Evolutionary conservation across 179 eudicot genomes (phyloP).

Genomic region (Spinacia oleracea): DNA sequence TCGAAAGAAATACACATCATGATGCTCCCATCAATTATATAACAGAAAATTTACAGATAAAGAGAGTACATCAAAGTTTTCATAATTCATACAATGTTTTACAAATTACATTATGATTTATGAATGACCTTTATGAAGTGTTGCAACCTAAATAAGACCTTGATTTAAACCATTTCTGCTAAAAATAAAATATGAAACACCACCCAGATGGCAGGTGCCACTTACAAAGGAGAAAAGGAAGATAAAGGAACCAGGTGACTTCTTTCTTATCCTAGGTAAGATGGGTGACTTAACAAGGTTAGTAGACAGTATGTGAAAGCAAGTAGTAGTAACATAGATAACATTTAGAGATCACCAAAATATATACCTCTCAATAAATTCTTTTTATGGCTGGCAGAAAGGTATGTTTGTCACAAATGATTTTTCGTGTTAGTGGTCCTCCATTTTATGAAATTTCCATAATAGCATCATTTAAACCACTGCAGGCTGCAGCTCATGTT

Average conservation of each 20-base stretch:
- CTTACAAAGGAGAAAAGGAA: background rate
- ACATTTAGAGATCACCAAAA: constrained; percentile 3
- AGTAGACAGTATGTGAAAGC: constrained; percentile 2
- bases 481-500: constrained; percentile 16
- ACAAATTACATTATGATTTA: background rate
- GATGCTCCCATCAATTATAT: constrained; percentile 25
- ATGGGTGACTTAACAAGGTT: background rate
- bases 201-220: too few relatives aligned
- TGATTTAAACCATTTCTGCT: background rate
- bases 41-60: constrained; percentile 20
- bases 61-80: constrained; percentile 13
- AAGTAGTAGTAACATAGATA: background rate
- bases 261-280: background rate
- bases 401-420: constrained; percentile 2
- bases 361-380: constrained; percentile 8
- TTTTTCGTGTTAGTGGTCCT: constrained; percentile 17
- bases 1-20: constrained; percentile 31
- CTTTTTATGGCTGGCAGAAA: constrained; percentile 10
- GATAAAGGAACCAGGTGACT: background rate
- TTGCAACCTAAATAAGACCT: background rate
- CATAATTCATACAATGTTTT: constrained; percentile 17
- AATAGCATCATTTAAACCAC: constrained; percentile 1
- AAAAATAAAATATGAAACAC: background rate
- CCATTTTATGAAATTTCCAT: background rate
- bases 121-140: background rate